Percentiles rank a stretch among this genome's conserved stretches.
phyloP scores from a whole-genome alignment of 176 grass and related monocot genomes.

The Juncus inflexus region DNA sequence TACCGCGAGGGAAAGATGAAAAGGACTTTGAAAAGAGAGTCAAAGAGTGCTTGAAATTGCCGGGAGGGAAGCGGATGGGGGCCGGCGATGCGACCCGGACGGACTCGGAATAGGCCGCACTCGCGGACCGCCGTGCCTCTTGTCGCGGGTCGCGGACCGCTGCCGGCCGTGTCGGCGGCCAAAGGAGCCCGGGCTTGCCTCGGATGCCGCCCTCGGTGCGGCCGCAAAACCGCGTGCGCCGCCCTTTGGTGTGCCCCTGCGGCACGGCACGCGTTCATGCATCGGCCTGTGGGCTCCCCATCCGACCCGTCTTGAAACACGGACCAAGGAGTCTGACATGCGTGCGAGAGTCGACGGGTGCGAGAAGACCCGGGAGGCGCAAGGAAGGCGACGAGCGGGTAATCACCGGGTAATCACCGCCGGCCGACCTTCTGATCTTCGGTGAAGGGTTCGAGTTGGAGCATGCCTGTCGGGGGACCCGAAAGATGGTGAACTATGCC shows the following conservation, averaged over 20 bases:
- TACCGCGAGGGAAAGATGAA: constrained; percentile 74
- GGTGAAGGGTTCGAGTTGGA: constrained; percentile 69
- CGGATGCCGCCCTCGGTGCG: neutral
- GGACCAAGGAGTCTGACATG: constrained; percentile 82
- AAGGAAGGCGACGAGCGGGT: constrained; percentile 42
- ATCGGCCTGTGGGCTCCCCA: constrained; percentile 48
- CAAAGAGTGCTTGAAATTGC: constrained; percentile 85
- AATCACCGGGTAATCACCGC: constrained; percentile 38
- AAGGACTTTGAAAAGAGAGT: constrained; percentile 89
- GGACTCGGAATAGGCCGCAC: constrained; percentile 4
- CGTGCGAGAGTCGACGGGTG: constrained; percentile 47
- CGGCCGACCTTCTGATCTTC: constrained; percentile 60
- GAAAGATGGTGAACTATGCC: constrained; percentile 90
- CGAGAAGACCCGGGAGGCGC: constrained; percentile 41
- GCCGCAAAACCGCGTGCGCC: too few species aligned
- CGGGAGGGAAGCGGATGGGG: constrained; percentile 77
- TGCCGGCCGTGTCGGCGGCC: constrained; percentile 4
- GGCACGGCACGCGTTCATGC: too few species aligned
- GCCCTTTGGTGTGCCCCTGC: too few species aligned
- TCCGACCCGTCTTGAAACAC: constrained; percentile 76
- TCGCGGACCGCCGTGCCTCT: neutral
- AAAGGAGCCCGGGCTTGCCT: neutral
- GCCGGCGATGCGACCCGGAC: constrained; percentile 39
- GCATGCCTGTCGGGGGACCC: constrained; percentile 51
- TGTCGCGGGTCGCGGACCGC: constrained; percentile 14